phyloP scores from a whole-genome alignment of 2,329 filamentous ascomycete species.

The Zymoseptoria passerinii region DNA sequence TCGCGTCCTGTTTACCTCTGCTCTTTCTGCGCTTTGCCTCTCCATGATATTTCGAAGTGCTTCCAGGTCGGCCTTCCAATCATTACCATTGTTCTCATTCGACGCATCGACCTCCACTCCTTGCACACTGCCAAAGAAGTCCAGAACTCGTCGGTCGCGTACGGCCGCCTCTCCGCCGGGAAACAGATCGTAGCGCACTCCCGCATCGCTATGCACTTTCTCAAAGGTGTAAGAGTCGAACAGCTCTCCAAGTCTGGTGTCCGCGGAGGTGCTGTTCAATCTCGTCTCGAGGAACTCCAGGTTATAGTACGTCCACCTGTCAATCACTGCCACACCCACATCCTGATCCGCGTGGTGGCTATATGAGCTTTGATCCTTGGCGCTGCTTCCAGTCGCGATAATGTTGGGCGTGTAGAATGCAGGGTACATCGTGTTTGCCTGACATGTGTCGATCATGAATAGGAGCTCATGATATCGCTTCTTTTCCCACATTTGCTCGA shows the following conservation, averaged over 20 bases:
- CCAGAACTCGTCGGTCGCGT: conserved; percentile 73
- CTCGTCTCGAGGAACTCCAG: conserved; percentile 91
- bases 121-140: conserved; percentile 98
- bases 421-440: conserved; percentile 98
- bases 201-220: conserved; percentile 89
- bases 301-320: conserved; percentile 97
- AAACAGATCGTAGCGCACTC: conserved; percentile 93
- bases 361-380: conserved; percentile 92
- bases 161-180: conserved; percentile 70
- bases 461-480: conserved; percentile 96
- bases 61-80: conserved; percentile 61
- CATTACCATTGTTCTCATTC: conserved; percentile 29
- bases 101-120: conserved; percentile 70
- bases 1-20: conserved; percentile 4
- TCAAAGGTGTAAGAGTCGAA: conserved; percentile 94
- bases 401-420: conserved; percentile 98
- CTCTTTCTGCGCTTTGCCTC: conserved; percentile 31
- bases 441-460: conserved; percentile 99
- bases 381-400: conserved; percentile 91
- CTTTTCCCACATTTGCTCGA: conserved; percentile 99
- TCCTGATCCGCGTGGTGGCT: conserved; percentile 97
- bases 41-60: conserved; percentile 58
- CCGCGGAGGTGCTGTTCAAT: conserved; percentile 74
- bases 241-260: conserved; percentile 83
- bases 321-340: conserved; percentile 94